Evolutionary conservation across 2,329 filamentous ascomycete genomes (phyloP).

Genomic region (Seiridium cupressi): DNA sequence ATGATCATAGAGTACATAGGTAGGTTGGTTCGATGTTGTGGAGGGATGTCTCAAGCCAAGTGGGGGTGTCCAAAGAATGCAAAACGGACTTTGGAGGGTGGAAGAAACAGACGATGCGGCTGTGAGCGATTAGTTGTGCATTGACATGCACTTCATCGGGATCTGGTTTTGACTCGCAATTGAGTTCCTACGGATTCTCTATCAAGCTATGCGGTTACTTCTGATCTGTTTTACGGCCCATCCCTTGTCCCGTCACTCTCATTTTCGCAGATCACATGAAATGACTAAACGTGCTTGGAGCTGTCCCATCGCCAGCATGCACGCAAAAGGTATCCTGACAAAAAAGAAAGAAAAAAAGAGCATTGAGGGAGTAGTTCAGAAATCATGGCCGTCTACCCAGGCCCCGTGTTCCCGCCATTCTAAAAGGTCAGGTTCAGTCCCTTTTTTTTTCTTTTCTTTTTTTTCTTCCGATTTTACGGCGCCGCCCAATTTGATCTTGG

Average conservation of each 20-base stretch:
- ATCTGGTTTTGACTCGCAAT: not conserved
- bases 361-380: not conserved
- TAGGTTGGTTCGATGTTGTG: not conserved
- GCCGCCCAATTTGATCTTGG: too few relatives aligned
- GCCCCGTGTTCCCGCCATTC: not conserved
- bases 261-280: slow-evolving; percentile 4
- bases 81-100: too few relatives aligned
- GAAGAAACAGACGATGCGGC: too few relatives aligned
- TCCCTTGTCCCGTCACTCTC: not conserved
- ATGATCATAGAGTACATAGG: too few relatives aligned
- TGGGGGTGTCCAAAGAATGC: not conserved
- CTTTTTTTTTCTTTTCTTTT: not conserved
- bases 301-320: not conserved
- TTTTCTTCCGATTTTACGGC: too few relatives aligned
- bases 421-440: not conserved
- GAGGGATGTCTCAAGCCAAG: not conserved
- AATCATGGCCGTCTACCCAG: not conserved
- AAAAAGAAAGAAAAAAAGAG: slow-evolving; percentile 10
- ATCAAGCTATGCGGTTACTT: not conserved
- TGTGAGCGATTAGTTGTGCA: too few relatives aligned
- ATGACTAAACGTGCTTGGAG: not conserved
- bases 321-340: slow-evolving; percentile 12
- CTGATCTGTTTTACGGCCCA: not conserved
- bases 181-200: not conserved
- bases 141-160: too few relatives aligned